These are phyloP conservation scores for Chaetomidium leptoderma DNA, from an alignment of 495 filamentous ascomycete species.

Conservation along the genomic window DNA sequence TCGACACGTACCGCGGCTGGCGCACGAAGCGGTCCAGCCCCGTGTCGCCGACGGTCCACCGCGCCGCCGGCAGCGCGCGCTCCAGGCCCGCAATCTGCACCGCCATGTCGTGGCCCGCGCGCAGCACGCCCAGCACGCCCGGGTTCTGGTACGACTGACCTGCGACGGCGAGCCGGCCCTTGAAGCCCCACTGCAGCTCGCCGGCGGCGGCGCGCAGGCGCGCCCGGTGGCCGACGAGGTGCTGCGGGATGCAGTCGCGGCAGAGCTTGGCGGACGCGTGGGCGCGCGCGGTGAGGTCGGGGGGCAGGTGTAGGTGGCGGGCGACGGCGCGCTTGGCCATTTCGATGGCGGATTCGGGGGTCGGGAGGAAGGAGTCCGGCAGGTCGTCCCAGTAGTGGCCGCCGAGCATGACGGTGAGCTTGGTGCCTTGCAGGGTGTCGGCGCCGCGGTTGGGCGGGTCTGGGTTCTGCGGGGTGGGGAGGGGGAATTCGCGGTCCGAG, in stretches of 20 bases:
- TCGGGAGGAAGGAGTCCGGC: slow-evolving; percentile 48
- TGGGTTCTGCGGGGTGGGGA: slow-evolving; percentile 26
- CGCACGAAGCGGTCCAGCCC: slow-evolving; percentile 33
- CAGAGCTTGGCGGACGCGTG: slow-evolving; percentile 59
- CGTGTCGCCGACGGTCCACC: slow-evolving; percentile 29
- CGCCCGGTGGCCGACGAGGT: slow-evolving; percentile 66
- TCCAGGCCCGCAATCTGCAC: slow-evolving; percentile 22
- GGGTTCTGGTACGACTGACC: slow-evolving; percentile 66
- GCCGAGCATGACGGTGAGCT: slow-evolving; percentile 91
- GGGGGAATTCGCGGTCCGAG: slow-evolving; percentile 52
- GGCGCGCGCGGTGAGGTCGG: slow-evolving; percentile 44
- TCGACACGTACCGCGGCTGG: neutral
- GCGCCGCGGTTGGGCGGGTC: slow-evolving; percentile 30
- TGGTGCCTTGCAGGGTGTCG: slow-evolving; percentile 64
- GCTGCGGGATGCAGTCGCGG: slow-evolving; percentile 83
- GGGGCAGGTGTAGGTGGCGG: slow-evolving; percentile 66
- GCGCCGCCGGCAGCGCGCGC: neutral
- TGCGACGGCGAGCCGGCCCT: slow-evolving; percentile 64
- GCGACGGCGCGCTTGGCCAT: slow-evolving; percentile 66
- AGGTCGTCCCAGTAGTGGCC: slow-evolving; percentile 83
- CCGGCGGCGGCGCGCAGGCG: slow-evolving; percentile 57
- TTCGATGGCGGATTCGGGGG: slow-evolving; percentile 55
- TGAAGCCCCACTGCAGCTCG: slow-evolving; percentile 54
- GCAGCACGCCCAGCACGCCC: slow-evolving; percentile 39
- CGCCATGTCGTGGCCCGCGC: slow-evolving; percentile 38